Evolutionary conservation across 345 rosid species (phyloP).

Genomic region (Diplotaxis tenuifolia): DNA sequence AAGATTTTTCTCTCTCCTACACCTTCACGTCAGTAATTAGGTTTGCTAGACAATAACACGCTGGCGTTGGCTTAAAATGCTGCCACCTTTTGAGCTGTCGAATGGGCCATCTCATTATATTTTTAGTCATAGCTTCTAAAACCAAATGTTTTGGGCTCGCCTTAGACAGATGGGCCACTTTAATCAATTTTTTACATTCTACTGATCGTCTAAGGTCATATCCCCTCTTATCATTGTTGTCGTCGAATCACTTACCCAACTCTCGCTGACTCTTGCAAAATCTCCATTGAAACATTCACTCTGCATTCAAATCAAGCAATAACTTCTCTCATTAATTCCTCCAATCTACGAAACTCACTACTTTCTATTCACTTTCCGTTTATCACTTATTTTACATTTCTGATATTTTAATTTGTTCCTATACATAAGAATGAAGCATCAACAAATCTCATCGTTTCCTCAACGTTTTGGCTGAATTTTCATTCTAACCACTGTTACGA

Average conservation of each 20-base stretch:
- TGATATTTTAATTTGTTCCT: background rate
- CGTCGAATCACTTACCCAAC: background rate
- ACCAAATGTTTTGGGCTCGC: too few relatives aligned
- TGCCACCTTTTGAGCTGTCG: too few relatives aligned
- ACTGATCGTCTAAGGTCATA: background rate
- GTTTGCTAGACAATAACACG: too few relatives aligned
- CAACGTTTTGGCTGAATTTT: background rate
- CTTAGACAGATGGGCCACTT: too few relatives aligned
- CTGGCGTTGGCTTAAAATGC: too few relatives aligned
- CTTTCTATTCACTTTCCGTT: background rate
- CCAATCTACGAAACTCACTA: background rate
- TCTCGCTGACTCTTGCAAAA: background rate
- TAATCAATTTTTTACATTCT: too few relatives aligned
- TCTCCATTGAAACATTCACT: background rate
- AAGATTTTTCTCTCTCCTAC: too few relatives aligned
- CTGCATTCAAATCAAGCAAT: background rate
- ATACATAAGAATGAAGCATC: background rate
- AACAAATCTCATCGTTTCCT: background rate
- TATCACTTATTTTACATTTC: background rate
- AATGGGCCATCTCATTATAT: too few relatives aligned
- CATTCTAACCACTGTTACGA: background rate
- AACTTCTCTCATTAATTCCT: background rate
- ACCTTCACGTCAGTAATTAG: too few relatives aligned
- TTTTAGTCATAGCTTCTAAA: too few relatives aligned
- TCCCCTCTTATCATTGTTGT: too few relatives aligned